Percentiles rank a stretch among this genome's conserved stretches.
phyloP scores from a whole-genome alignment of 768 basidiomycete species.

The Hygrophoropsis aurantiaca region DNA sequence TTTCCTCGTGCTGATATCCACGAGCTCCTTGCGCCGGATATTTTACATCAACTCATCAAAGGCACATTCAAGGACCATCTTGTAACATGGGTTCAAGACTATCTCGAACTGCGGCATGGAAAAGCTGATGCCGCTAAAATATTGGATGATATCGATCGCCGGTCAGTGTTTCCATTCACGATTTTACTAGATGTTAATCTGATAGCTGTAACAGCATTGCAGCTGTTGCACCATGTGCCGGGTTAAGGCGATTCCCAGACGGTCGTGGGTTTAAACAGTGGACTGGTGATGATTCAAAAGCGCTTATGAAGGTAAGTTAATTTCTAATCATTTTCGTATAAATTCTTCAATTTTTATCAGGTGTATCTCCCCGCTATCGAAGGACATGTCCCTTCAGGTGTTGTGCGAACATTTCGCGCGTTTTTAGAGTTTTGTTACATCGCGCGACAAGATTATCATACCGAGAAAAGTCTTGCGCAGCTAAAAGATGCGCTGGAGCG shows the following conservation, averaged over 20 bases:
- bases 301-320: slow-evolving; percentile 19
- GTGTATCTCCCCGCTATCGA: slow-evolving; percentile 9
- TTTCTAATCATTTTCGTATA: neutral
- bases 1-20: slow-evolving; percentile 5
- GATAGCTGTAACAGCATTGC: slow-evolving; percentile 12
- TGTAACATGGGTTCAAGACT: slow-evolving; percentile 9
- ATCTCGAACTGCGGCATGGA: slow-evolving; percentile 3
- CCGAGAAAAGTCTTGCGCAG: slow-evolving; percentile 4
- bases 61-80: slow-evolving; percentile 14
- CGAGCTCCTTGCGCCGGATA: slow-evolving; percentile 3
- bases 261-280: slow-evolving; percentile 17
- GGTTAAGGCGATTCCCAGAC: slow-evolving; percentile 13
- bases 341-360: neutral
- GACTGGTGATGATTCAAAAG: slow-evolving; percentile 20
- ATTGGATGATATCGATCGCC: slow-evolving; percentile 34
- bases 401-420: slow-evolving; percentile 12
- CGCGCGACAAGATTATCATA: slow-evolving; percentile 5
- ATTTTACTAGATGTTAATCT: neutral
- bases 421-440: slow-evolving; percentile 29
- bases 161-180: slow-evolving; percentile 19
- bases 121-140: slow-evolving; percentile 4
- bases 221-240: slow-evolving; percentile 11
- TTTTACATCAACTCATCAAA: slow-evolving; percentile 21
- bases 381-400: slow-evolving; percentile 13
- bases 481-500: slow-evolving; percentile 8